These are phyloP conservation scores for Backusella luteola DNA, from an alignment of 192 early-diverging fungal genomes.

Conservation along the genomic window DNA sequence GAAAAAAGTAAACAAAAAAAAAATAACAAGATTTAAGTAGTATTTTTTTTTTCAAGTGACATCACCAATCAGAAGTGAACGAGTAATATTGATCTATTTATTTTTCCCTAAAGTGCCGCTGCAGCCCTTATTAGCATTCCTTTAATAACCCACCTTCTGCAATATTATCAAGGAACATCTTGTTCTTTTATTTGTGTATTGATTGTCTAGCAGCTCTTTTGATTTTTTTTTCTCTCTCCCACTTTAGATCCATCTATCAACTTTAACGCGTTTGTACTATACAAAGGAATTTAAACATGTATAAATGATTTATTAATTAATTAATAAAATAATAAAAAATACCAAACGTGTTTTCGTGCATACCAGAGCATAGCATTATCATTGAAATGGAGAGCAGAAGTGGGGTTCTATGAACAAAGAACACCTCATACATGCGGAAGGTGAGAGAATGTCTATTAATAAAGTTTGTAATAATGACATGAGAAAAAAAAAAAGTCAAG, in stretches of 20 bases:
- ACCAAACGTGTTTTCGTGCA: no score
- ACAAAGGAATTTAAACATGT: not conserved
- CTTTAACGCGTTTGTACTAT: not conserved
- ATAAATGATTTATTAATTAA: no score
- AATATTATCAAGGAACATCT: not conserved
- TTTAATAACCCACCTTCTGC: not conserved
- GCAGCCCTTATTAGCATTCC: not conserved
- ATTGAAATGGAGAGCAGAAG: no score
- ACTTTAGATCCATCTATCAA: not conserved
- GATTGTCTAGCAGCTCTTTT: not conserved
- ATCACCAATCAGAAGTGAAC: not conserved
- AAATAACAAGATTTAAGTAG: not conserved
- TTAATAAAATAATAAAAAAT: no score
- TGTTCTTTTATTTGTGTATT: not conserved
- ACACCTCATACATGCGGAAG: no score
- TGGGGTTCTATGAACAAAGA: no score
- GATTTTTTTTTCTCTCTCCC: not conserved
- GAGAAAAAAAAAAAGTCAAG: no score
- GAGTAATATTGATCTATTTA: no score
- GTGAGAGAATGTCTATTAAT: no score
- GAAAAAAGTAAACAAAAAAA: constrained; percentile 19
- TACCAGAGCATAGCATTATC: no score
- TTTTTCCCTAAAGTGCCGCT: no score
- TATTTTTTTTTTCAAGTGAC: not conserved
- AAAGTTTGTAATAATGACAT: no score